phyloP scores from a whole-genome alignment of 1,139 yeast species.

The Nakaseomyces bracarensis region DNA sequence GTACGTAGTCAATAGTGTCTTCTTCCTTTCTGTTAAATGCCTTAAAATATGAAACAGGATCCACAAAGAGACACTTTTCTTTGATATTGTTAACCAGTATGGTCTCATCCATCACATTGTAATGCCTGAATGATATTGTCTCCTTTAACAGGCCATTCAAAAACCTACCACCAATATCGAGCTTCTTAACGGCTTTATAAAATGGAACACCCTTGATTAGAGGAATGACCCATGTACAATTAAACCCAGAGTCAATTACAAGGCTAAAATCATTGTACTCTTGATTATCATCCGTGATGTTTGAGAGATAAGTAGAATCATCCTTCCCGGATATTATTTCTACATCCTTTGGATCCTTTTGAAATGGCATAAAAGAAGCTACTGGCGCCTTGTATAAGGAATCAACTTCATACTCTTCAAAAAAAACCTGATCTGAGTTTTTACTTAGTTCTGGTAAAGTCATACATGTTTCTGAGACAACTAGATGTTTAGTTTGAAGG shows the following conservation, averaged over 20 bases:
- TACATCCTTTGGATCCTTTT: conserved; percentile 13
- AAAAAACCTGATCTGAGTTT: conserved; percentile 83
- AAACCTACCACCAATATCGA: conserved; percentile 71
- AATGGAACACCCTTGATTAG: conserved; percentile 69
- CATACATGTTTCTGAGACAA: conserved; percentile 60
- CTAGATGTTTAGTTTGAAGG: conserved; percentile 33
- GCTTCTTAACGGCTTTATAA: conserved; percentile 68
- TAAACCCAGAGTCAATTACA: conserved; percentile 82
- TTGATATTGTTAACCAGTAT: conserved; percentile 77
- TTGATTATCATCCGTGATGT: conserved; percentile 8
- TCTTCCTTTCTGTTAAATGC: conserved; percentile 41
- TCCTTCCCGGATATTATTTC: conserved; percentile 18
- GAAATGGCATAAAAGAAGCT: conserved; percentile 56
- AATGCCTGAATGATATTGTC: conserved; percentile 80
- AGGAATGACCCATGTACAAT: conserved; percentile 82
- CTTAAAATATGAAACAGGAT: conserved; percentile 50
- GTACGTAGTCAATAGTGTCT: conserved; percentile 54
- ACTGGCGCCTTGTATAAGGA: conserved; percentile 44
- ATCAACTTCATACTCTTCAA: conserved; percentile 85
- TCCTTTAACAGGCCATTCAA: conserved; percentile 78
- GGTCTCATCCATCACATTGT: conserved; percentile 89
- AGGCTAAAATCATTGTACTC: conserved; percentile 54
- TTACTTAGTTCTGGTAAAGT: conserved; percentile 76
- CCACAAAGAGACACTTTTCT: conserved; percentile 69
- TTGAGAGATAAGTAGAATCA: conserved; percentile 12